These are phyloP conservation scores for Cucurbita argyrosperma DNA, from an alignment of 306 rosid species.

Conservation along the genomic window DNA sequence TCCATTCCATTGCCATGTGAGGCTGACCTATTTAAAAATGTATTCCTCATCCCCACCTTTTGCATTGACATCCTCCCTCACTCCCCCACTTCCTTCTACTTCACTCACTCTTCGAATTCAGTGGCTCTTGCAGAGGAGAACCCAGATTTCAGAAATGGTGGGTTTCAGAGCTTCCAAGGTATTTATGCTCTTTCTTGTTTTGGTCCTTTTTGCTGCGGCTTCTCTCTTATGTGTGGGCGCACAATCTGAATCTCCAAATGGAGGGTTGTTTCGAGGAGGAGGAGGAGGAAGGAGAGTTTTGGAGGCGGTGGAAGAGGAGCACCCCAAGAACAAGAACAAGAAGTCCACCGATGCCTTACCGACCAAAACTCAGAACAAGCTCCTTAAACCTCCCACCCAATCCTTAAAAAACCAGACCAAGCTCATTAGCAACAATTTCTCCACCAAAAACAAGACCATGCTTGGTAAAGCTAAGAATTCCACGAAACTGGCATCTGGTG, in stretches of 20 bases:
- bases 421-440: constrained; percentile 7
- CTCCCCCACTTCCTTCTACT: not conserved
- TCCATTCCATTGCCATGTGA: not conserved
- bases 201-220: constrained; percentile 9
- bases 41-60: not conserved
- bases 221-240: constrained; percentile 20
- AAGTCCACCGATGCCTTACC: constrained; percentile 12
- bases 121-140: not conserved
- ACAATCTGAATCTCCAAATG: constrained; percentile 18
- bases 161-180: constrained; percentile 19
- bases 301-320: constrained; percentile 7
- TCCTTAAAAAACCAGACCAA: constrained; percentile 53
- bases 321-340: constrained; percentile 39
- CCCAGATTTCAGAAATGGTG: constrained; percentile 33
- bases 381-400: constrained; percentile 19
- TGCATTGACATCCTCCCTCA: not conserved
- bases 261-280: constrained; percentile 13
- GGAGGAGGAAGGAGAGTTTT: constrained; percentile 19
- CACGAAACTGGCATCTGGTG: not conserved
- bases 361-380: constrained; percentile 46
- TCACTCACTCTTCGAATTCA: not conserved
- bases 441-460: constrained; percentile 13
- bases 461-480: constrained; percentile 8
- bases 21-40: constrained; percentile 1
- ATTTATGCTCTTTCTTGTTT: constrained; percentile 19